Base-by-base conservation (phyloP, 1,284 basidiomycete species). In the Ustilago crameri region DNA sequence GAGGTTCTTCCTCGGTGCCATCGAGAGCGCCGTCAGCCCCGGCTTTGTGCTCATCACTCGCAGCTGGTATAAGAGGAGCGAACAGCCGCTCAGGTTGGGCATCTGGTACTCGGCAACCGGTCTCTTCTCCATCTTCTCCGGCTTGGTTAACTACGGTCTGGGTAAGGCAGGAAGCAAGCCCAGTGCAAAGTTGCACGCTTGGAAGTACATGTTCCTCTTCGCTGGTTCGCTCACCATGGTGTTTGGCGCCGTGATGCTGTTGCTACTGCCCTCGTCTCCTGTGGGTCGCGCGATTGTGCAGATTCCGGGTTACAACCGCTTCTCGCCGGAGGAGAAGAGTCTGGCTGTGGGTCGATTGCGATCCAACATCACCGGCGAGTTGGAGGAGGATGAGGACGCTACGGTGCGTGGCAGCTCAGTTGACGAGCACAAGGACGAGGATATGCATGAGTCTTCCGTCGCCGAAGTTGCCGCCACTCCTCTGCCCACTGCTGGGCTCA, bases 81-180 rank as follows among this genome's bases (percentile, higher is more conserved):
- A 83, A 70, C 41, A 74, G 63, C 47, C 79, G 41, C 15, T 74
- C 62, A 50, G 82, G 9, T 43, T 77, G 27, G 80, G 85, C 0
- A 82, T 86, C 40, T 86, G 86, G 86, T 87, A 87, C 74, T 85
- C 84, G 7, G 85, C 86, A 10, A 87, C 85, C 0, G 86, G 86
- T 2, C 80, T 86, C 32, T 84, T 84, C 47, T 76, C 74, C 27
- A 82, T 83, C 78, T 84, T 87, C 56, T 67, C 81, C 2, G 85
- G 86, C 9, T 74, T 86, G 18, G 81, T 87, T 74, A 87, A 87
- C 80, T 86, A 85, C 58, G 86, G 85, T 1, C 76, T 87, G 3
- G 86, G 82, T 15, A 77, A 68, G 34, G 81, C 85, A 0, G 82
- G 84, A 10, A 80, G 79, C 9, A 47, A 32, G 9, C 30, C 49